Evolutionary conservation across 2,329 filamentous ascomycete species (phyloP), one percentile per base, ranked within the genome.

Genomic region (Colletotrichum musicola): DNA sequence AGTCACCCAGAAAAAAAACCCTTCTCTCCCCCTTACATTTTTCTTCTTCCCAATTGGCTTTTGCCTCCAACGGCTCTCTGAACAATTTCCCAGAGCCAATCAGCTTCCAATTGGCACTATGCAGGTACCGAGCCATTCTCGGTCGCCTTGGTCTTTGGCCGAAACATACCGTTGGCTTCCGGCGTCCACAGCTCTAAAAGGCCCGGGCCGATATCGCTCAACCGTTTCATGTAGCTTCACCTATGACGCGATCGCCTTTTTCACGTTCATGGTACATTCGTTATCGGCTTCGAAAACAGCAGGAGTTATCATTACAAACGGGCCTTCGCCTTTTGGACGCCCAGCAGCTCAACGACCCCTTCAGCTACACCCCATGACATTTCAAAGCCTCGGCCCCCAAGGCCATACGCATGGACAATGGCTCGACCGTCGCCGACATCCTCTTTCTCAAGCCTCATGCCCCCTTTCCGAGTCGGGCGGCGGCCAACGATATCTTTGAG

Each of bases 361-460:
- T 81, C 81, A 0, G 87, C 88, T 6, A 90, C 82, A 0, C 88
- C 88, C 86, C 87, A 88, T 16, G 87, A 89, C 7, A 90, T 71
- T 76, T 90, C 88, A 72, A 84, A 90, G 0, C 88, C 88, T n/a
- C 88, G 81, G 4, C 88, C 88, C 4, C 87, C 88, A 20, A 87
- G 82, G 0, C 88, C 88, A 73, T 90, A 90, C 0, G 86, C 87
- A 76, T 89, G 87, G 6, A 89, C 60, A 0, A 77, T 73, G 25
- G 69, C 73, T 53, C 68, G 74, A 9, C 68, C 72, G 0, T 65
- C 64, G 3, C 72, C 72, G 2, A 81, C 61, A 7, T 75, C 74
- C 74, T 89, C 86, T n/a, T 77, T 76, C 73, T 89, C 86, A 16
- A 89, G 79, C 14, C 87, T 79, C 79, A 89, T 80, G 0, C 84